A percentile compares a stretch with the other conserved stretches of the same genome.
phyloP scores from a whole-genome alignment of 345 rosid species.

The Hevea brasiliensis region DNA sequence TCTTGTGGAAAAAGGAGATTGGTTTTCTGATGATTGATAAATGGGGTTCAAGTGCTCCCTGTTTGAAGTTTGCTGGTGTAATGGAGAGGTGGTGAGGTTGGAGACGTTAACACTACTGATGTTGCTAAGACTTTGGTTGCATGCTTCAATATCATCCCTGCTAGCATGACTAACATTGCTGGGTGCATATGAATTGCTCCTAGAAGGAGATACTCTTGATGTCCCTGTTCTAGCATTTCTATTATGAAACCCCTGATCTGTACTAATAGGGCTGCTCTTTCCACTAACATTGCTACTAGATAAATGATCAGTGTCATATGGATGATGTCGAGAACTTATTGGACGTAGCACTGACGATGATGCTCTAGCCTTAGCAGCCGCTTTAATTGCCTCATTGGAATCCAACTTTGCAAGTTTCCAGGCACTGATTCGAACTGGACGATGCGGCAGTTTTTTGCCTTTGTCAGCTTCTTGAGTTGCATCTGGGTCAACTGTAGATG shows the following conservation, averaged over 20 bases:
- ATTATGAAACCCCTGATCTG: conserved; percentile 44
- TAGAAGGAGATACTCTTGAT: conserved; percentile 32
- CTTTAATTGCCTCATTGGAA: conserved; percentile 71
- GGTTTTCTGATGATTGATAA: conserved; percentile 55
- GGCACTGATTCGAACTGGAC: conserved; percentile 82
- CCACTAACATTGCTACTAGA: conserved; percentile 70
- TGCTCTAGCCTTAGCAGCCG: conserved; percentile 88
- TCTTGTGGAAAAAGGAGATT: conserved; percentile 52
- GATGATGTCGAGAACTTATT: conserved; percentile 49
- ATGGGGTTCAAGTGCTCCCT: conserved; percentile 77
- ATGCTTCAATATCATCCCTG: conserved; percentile 57
- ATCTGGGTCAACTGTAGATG: conserved; percentile 84
- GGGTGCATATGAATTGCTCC: conserved; percentile 48
- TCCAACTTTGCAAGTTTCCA: conserved; percentile 92
- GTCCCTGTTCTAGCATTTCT: conserved; percentile 39
- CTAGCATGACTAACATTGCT: conserved; percentile 58
- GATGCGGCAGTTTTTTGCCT: conserved; percentile 62
- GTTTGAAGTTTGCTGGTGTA: conserved; percentile 43
- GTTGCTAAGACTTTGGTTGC: conserved; percentile 54
- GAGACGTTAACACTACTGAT: conserved; percentile 58
- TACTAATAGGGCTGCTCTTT: conserved; percentile 71
- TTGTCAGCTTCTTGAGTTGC: conserved; percentile 40
- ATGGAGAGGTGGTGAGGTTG: conserved; percentile 41
- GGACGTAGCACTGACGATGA: conserved; percentile 89
- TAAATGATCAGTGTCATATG: conserved; percentile 50